Evolutionary conservation across 208 protist genomes (phyloP).

Genomic region (Wallacemonas sp.): DNA sequence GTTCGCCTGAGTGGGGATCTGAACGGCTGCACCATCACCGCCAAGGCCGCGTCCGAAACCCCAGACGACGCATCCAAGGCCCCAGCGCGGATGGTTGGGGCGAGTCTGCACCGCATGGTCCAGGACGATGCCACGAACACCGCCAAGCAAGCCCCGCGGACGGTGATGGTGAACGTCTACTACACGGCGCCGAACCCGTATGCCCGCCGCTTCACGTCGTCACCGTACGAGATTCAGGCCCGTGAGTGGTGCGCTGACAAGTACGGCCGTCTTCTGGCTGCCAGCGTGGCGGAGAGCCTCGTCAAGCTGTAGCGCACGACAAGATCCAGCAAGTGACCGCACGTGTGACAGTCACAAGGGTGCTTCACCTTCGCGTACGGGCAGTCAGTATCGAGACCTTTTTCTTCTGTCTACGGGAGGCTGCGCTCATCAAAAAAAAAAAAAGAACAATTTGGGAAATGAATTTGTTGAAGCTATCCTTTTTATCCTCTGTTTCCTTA

Average conservation of each 20-base stretch:
- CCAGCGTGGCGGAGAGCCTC: conserved; percentile 11
- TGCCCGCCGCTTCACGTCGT: neutral
- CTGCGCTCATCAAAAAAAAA: no score
- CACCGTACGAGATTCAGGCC: conserved; percentile 11
- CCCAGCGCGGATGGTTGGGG: neutral
- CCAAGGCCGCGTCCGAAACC: neutral
- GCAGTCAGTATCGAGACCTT: no score
- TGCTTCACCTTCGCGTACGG: neutral
- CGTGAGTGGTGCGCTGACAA: conserved; percentile 23
- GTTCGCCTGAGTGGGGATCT: neutral
- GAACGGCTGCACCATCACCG: neutral
- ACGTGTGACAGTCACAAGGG: neutral
- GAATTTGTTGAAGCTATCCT: no score
- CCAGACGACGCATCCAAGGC: neutral
- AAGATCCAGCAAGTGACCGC: neutral
- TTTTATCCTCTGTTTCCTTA: no score
- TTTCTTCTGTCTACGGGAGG: no score
- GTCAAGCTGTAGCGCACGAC: neutral
- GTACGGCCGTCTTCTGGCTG: conserved; percentile 23
- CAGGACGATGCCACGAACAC: neutral
- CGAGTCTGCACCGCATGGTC: neutral
- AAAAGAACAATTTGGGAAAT: no score
- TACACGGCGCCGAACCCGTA: conserved; percentile 11
- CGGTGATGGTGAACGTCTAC: conserved; percentile 6
- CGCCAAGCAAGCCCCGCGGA: neutral